phyloP scores from a whole-genome alignment of 805 yeast genomes.

The Sugiyamaella boreocaroliniensis region DNA sequence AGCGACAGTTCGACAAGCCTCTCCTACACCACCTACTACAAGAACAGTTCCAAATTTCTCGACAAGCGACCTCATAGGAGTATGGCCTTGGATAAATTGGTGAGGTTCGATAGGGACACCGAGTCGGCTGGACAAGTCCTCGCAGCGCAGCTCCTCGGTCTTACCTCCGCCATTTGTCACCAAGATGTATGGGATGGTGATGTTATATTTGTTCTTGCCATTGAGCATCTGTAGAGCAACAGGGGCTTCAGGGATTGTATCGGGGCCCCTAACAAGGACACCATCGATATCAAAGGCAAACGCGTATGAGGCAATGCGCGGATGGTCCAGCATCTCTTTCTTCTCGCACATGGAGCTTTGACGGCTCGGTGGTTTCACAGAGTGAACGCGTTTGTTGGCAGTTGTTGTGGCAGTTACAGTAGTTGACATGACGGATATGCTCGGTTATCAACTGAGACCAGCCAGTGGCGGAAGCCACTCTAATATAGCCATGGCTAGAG shows the following conservation, averaged over 20 bases:
- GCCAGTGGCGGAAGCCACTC: no score
- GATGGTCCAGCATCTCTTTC: constrained; percentile 12
- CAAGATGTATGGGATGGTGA: constrained; percentile 70
- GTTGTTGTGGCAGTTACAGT: not conserved
- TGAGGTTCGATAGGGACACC: constrained; percentile 39
- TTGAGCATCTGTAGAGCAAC: constrained; percentile 54
- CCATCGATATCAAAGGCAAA: constrained; percentile 95
- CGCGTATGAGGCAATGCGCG: constrained; percentile 38
- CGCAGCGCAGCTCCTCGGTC: constrained; percentile 52
- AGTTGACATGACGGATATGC: not conserved
- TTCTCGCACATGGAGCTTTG: constrained; percentile 7
- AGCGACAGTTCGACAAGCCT: constrained; percentile 65
- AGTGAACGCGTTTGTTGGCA: not conserved
- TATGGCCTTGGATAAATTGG: constrained; percentile 81
- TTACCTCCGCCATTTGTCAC: constrained; percentile 90
- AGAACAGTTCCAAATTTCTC: constrained; percentile 53
- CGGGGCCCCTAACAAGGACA: constrained; percentile 70
- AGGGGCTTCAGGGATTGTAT: constrained; percentile 58
- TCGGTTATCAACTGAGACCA: not conserved
- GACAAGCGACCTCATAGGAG: constrained; percentile 66
- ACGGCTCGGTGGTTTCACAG: constrained; percentile 1
- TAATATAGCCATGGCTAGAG: no score
- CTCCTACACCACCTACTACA: constrained; percentile 77
- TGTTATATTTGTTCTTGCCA: constrained; percentile 49
- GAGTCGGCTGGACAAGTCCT: constrained; percentile 42